Base-by-base conservation (phyloP, 1,284 basidiomycete species). In the Ustilago crameri region DNA sequence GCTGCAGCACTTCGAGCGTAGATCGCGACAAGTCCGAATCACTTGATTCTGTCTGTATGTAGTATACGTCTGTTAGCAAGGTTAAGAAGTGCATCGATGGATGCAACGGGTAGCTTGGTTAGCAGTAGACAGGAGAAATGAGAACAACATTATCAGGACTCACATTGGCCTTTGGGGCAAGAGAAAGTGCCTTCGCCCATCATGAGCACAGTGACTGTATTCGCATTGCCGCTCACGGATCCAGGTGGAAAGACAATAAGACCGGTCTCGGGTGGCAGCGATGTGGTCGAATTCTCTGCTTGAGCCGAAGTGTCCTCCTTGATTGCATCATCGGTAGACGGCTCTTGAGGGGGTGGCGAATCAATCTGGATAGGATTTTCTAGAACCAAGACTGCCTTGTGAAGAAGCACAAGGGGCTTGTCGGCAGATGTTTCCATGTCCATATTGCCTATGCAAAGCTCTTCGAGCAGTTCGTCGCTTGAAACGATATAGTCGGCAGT, bases 141-240 rank as follows among this genome's bases (percentile, higher is more conserved):
- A 23, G 17, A 15, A 26, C 5, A 30, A n/a, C 18, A 17, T 12
- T 35, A 30, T 20, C 30, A 23, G 24, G 18, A 68, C 65, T 68
- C 51, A 60, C 66, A 79, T 37, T 79, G 74, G 3, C 90, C 92
- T 52, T 87, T 85, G 0, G 95, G 95, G 55, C 92, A 89, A 9
- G 91, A 91, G 84, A 95, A 88, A 0, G 91, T 93, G 9, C 90
- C 91, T 78, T 92, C 89, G 8, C 95, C 95, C 40, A 91, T 90
- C 49, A 93, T 78, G 7, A 82, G 60, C 3, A 77, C 76, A 7
- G 90, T 89, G 2, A 90, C 92, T 1, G 90, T 86, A 32, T 69
- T 66, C 7, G 53, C 44, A 34, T 70, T 74, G n/a, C 46, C 34
- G 17, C 44, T 44, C 20, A 74, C 37, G 7, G 58, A 57, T 7